Evolutionary conservation across 148 eudicot species (phyloP), one percentile per base, ranked within the genome.

Genomic region (Fagopyrum esculentum): DNA sequence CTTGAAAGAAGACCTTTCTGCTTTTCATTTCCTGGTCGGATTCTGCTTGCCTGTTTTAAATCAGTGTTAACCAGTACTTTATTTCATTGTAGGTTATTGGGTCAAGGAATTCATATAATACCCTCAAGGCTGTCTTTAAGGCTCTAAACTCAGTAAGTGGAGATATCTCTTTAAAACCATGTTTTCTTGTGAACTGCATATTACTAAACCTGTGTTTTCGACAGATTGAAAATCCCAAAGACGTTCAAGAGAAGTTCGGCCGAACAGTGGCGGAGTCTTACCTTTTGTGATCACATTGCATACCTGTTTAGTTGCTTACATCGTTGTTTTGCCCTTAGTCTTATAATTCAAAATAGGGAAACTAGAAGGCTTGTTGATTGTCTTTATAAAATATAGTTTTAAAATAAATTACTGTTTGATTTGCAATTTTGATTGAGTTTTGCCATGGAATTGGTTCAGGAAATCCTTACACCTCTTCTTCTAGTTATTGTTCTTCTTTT

Each of bases 171-270:
- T 70, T 45, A 45, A 45, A 6, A 45, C n/a, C 6, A 9, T 45
- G 5, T 73, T 57, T 48, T 5, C 46, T 44, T 16, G 35, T 22
- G 0, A 43, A 4, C 17, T 10, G 9, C 52, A 12, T 50, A 0
- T 74, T 63, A 63, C 69, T 63, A 11, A 63, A 63, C 29, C 12
- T 44, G 9, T 70, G 26, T 45, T 70, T 70, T 70, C 16, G 49
- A 70, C 87, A 95, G 97, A 83, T 95, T 75, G 97, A 95, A 84
- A 92, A 92, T 63, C 96, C 97, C 46, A 92, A 92, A 84, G 98
- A 95, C 73, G 90, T 95, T 73, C 92, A 95, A 77, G 87, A 92
- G 87, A 95, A 95, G 85, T 91, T 94, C 72, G 98, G 98, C 26
- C 87, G 98, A 74, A 89, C 93, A 55, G 98, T 95, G 11, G 98